Conservation (phyloP, 2,329 filamentous ascomycete species). For the Claviceps fusiformis region DNA sequence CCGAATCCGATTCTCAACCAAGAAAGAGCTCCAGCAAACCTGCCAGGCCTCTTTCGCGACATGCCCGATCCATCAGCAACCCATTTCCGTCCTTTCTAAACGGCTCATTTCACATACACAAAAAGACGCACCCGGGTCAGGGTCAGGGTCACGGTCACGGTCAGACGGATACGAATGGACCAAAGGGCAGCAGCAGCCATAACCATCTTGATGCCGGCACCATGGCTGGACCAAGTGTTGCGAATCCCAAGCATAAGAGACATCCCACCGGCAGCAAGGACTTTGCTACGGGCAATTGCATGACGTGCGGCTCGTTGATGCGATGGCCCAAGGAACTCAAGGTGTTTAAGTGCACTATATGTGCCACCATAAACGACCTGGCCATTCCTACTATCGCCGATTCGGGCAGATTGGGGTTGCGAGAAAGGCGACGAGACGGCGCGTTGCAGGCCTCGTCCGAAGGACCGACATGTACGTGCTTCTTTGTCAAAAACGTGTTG, state of each 20-base stretch:
- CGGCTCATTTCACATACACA: slow-evolving; percentile 46
- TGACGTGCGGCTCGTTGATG: slow-evolving; percentile 72
- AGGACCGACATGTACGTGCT: slow-evolving; percentile 1
- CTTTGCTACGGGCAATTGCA: slow-evolving; percentile 60
- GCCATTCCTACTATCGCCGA: slow-evolving; percentile 13
- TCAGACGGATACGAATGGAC: slow-evolving; percentile 17
- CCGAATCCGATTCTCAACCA: slow-evolving; percentile 26
- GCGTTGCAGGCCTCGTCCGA: background rate
- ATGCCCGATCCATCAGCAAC: slow-evolving; percentile 57
- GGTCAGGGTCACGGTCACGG: slow-evolving; percentile 8
- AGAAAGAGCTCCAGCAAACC: slow-evolving; percentile 7
- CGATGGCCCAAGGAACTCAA: slow-evolving; percentile 62
- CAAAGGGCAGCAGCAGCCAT: slow-evolving; percentile 10
- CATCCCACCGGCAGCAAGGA: slow-evolving; percentile 33
- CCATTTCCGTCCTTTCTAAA: slow-evolving; percentile 63
- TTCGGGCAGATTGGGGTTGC: background rate
- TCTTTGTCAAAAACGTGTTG: background rate
- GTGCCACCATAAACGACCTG: slow-evolving; percentile 74
- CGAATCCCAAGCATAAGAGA: slow-evolving; percentile 17
- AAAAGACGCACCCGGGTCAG: slow-evolving; percentile 22
- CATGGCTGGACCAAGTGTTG: slow-evolving; percentile 6
- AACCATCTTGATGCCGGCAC: slow-evolving; percentile 16
- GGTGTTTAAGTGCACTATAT: slow-evolving; percentile 72
- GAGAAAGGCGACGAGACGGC: slow-evolving; percentile 3
- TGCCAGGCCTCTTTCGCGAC: slow-evolving; percentile 11